Base-by-base conservation (phyloP, 257 asterid species). In the Capsicum chinense region DNA sequence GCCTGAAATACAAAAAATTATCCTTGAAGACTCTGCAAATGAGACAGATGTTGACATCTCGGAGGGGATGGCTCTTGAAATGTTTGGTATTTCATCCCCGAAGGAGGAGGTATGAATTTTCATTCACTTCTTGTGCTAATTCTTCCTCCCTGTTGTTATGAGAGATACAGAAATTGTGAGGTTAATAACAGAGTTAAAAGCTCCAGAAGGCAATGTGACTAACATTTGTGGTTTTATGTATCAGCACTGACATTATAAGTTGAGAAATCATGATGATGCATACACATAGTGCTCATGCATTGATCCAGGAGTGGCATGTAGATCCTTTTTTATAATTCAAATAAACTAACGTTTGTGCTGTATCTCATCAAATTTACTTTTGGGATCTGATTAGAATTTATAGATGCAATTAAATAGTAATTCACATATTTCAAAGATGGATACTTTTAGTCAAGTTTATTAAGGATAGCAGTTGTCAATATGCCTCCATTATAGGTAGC, bases 11-110 rank as follows among this genome's bases (percentile, higher is more conserved):
- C 86, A 85, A 86, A 83, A 85, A 59, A 78, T 83, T 37, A 57
- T 88, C 74, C 84, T 60, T 26, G 86, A 86, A 85, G 83, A 81
- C 83, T 86, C 76, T 71, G 79, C 84, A 42, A 67, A 79, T 85
- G 94, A 57, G 42, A 54, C 83, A 11, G 98, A 94, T 21, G 81
- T 93, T 76, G 98, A 93, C 88, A 89, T 94, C n/a, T 92, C 95
- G 0, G 98, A 94, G 73, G 99, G 94, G 86, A 81, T 95, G 88
- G 95, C 95, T 59, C 81, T 82, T 81, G 97, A 93, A 83, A 92
- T 96, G 92, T 95, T 96, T 59, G 98, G 94, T 47, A 83, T 87
- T 83, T 71, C 90, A 26, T 88, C 97, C 83, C 86, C 95, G 60
- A 79, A 84, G 62, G 94, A 93, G 85, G 97, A 94, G 98, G 98